A percentile compares a stretch with the other conserved stretches of the same genome.
phyloP scores from a whole-genome alignment of 257 asterid species.

The Capsicum chinense region DNA sequence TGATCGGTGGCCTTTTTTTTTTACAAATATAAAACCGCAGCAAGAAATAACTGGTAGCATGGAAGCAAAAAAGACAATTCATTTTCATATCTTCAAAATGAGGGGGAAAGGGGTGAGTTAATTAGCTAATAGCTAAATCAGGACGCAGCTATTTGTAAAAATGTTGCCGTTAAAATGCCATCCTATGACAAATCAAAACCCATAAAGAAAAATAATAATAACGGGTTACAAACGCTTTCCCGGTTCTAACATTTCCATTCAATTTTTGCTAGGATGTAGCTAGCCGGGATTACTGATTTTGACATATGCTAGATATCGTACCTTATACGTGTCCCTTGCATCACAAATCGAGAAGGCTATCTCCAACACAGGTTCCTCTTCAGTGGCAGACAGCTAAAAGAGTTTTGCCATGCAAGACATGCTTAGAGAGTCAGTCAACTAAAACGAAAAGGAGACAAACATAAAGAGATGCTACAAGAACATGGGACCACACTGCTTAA shows the following conservation, averaged over 20 bases:
- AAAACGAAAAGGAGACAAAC: not conserved
- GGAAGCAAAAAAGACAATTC: not conserved
- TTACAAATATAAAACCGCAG: not conserved
- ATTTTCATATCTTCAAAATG: conserved; percentile 11
- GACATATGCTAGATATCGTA: conserved; percentile 36
- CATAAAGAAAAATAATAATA: not conserved
- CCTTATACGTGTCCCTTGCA: conserved; percentile 73
- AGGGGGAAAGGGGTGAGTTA: not conserved
- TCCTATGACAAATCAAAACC: not conserved
- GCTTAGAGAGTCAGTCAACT: not conserved
- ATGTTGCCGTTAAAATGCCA: not conserved
- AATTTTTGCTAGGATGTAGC: not conserved
- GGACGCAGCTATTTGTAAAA: not conserved
- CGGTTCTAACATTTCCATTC: not conserved
- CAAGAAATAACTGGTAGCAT: not conserved
- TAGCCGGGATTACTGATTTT: not conserved
- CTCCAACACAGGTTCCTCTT: conserved; percentile 54
- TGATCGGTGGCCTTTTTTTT: not conserved
- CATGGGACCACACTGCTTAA: conserved; percentile 12
- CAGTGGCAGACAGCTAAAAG: conserved; percentile 50
- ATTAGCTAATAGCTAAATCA: not conserved
- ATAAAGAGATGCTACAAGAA: conserved; percentile 21
- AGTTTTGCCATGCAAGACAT: conserved; percentile 31
- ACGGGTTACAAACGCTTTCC: not conserved
- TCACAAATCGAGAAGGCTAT: conserved; percentile 61